These are phyloP conservation scores for Cyberlindnera veronae DNA, from an alignment of 805 yeast species.

Conservation along the genomic window DNA sequence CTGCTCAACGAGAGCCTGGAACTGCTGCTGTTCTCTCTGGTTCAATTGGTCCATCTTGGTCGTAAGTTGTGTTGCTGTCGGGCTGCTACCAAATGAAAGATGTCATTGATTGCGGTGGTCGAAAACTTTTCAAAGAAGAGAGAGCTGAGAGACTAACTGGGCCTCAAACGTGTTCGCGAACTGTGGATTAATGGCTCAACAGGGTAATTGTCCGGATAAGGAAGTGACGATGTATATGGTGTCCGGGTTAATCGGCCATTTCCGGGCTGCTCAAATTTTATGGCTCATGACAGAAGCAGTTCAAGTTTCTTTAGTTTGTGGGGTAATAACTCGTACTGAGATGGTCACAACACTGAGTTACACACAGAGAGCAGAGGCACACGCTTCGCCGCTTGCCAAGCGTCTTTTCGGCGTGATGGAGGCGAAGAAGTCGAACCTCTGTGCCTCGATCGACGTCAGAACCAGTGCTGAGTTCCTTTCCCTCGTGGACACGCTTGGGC, in stretches of 20 bases:
- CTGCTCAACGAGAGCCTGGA: conserved; percentile 91
- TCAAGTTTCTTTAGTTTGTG: no score
- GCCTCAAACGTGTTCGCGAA: no score
- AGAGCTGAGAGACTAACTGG: no score
- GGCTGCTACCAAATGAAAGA: background rate
- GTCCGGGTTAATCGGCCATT: no score
- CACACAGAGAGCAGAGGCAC: conserved; percentile 63
- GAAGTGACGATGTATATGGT: no score
- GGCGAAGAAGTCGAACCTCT: conserved; percentile 76
- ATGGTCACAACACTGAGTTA: conserved; percentile 42
- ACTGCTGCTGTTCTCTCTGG: conserved; percentile 94
- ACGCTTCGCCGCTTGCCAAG: conserved; percentile 75
- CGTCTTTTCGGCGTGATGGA: conserved; percentile 74
- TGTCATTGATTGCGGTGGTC: conserved; percentile 3
- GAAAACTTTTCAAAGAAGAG: conserved; percentile 7
- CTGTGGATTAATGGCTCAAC: conserved; percentile 1
- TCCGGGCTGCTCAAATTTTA: no score
- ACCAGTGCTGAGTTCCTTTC: conserved; percentile 71
- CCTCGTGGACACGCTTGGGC: conserved; percentile 80
- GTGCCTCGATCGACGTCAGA: conserved; percentile 91
- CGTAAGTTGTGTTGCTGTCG: background rate
- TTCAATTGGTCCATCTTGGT: conserved; percentile 86
- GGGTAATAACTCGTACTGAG: no score
- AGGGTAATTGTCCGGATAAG: background rate
- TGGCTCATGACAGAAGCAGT: no score